Percentiles rank a stretch among this genome's conserved stretches.
Conservation (phyloP, 257 asterid species). For the Eucommia ulmoides region DNA sequence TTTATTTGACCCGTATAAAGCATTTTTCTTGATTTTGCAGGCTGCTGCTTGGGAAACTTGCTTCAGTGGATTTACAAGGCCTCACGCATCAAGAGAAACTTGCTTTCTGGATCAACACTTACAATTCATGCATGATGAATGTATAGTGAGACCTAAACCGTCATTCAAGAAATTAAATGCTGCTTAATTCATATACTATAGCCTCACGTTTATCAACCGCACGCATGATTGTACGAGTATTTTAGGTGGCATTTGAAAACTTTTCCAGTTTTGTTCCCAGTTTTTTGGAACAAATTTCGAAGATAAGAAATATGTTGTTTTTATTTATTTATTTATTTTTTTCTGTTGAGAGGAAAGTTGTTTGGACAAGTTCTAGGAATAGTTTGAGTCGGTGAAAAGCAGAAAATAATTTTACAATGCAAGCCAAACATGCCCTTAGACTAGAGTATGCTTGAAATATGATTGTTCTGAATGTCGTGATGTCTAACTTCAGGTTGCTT, state of each 20-base stretch:
- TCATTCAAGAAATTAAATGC: neutral
- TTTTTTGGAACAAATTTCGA: too few species aligned
- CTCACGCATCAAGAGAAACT: neutral
- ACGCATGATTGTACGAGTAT: too few species aligned
- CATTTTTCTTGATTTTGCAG: neutral
- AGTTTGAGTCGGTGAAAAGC: too few species aligned
- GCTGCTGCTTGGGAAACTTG: neutral
- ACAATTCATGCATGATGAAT: conserved; percentile 1
- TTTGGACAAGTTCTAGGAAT: too few species aligned
- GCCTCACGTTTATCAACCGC: too few species aligned
- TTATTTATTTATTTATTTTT: too few species aligned
- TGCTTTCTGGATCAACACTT: neutral
- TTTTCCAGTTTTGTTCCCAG: too few species aligned
- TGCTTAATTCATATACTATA: too few species aligned
- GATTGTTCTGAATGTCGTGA: neutral
- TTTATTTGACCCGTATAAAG: neutral
- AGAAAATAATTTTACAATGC: too few species aligned
- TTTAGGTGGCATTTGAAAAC: too few species aligned
- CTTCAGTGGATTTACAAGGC: neutral
- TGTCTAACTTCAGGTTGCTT: neutral
- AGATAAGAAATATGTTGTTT: too few species aligned
- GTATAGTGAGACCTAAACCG: neutral
- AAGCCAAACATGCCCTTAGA: neutral
- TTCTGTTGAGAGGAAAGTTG: too few species aligned
- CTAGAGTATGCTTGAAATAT: neutral